Evolutionary conservation across 2,329 filamentous ascomycete species (phyloP), one percentile per base, ranked within the genome.

Genomic region (Diaporthe batatas): DNA sequence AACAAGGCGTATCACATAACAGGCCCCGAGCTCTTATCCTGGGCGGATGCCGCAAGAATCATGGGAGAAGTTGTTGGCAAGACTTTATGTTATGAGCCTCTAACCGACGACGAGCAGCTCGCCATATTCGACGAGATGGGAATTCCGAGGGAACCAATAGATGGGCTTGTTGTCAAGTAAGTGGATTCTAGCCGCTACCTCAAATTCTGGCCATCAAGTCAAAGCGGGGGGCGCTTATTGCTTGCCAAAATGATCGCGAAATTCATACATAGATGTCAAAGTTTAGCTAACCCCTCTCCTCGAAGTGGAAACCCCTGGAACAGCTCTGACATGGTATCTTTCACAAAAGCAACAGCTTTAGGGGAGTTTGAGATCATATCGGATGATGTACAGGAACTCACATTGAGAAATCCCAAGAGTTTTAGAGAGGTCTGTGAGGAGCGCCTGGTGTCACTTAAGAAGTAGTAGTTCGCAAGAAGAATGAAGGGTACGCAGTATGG

Each of bases 311-410:
- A 65, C 42, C 59, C 59, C 11, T 65, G 59, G 59, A 65, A 65
- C 3, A 49, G 59, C 14, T 65, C 42, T 2, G 59, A 65, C 8
- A 65, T 65, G 59, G 59, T 65, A 7, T 65, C 59, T 6, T 65
- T 65, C 29, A 65, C 59, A 29, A 65, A 65, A 23, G 59, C 59
- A 21, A 65, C 59, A 5, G 29, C 42, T n/a, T 21, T 65, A 2
- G 59, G 59, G 49, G 59, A 65, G 42, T 65, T 65, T 16, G 59
- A 65, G 21, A 65, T 65, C 18, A 34, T 65, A 18, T 65, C 59
- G 3, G 42, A 65, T 65, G 59, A 65, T 12, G 59, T 65, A n/a
- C 25, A 65, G 29, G 49, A 49, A 47, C 25, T 65, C 12, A 34
- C 59, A 32, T 18, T 23, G 18, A 36, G 44, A 18, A 65, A 65